Percentiles rank a stretch among this genome's conserved stretches.
These are phyloP conservation scores for Ustilago trichophora DNA, from an alignment of 1,284 basidiomycete genomes.

Conservation along the genomic window DNA sequence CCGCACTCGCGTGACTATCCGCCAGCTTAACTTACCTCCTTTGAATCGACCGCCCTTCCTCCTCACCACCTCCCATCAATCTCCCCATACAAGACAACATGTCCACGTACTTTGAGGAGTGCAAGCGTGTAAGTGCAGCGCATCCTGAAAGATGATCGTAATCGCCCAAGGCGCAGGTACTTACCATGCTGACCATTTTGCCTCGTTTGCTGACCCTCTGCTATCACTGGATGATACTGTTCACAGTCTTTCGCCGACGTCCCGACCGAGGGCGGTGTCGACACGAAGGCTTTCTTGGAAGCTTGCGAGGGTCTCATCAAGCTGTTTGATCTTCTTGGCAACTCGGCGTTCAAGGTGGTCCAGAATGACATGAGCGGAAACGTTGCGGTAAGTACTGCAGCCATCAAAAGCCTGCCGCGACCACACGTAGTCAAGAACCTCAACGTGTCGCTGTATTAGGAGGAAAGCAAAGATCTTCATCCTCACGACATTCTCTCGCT, in stretches of 20 bases:
- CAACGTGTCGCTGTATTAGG: too few relatives aligned
- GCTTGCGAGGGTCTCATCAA: constrained; percentile 88
- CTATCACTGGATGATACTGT: too few relatives aligned
- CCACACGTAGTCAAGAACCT: too few relatives aligned
- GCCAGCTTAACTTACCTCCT: neutral
- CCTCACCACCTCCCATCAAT: neutral
- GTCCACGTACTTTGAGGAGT: constrained; percentile 46
- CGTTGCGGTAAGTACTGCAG: constrained; percentile 71
- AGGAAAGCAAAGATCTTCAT: too few relatives aligned
- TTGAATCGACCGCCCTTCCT: neutral
- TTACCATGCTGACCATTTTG: neutral
- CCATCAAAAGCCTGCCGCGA: neutral
- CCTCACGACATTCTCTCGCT: too few relatives aligned
- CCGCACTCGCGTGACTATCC: neutral
- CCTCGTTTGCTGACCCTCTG: too few relatives aligned
- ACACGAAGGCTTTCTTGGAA: constrained; percentile 87
- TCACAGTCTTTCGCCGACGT: constrained; percentile 75
- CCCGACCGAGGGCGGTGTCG: constrained; percentile 85
- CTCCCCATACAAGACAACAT: constrained; percentile 15
- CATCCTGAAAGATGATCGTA: too few relatives aligned
- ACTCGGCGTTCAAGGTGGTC: constrained; percentile 84
- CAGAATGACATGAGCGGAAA: constrained; percentile 91
- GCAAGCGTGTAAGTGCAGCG: constrained; percentile 40
- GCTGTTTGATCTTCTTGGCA: constrained; percentile 93
- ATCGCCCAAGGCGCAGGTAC: too few relatives aligned